These are phyloP conservation scores for Mollisia scopiformis DNA, from an alignment of 2,329 filamentous ascomycete genomes.

Conservation along the genomic window DNA sequence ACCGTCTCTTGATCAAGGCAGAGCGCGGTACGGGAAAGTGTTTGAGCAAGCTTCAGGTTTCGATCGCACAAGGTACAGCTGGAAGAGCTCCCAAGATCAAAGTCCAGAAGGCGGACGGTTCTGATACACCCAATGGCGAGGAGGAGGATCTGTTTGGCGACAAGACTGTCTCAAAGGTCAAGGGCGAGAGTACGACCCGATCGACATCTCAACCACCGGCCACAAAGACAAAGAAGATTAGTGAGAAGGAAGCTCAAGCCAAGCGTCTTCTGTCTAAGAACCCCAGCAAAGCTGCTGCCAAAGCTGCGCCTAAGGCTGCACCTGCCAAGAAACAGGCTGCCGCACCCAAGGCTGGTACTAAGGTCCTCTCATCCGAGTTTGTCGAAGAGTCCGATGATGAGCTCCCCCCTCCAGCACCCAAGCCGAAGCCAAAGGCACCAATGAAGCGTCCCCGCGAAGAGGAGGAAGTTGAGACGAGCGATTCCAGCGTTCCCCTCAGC, in stretches of 20 bases:
- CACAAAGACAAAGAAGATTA: conserved; percentile 59
- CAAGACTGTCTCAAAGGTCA: conserved; percentile 38
- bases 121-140: conserved; percentile 40
- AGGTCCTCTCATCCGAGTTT: conserved; percentile 36
- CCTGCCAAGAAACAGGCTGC: conserved; percentile 23
- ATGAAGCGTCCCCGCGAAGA: conserved; percentile 58
- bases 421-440: conserved; percentile 25
- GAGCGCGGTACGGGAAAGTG: conserved; percentile 63
- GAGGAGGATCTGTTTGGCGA: conserved; percentile 40
- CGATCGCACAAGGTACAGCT: conserved; percentile 56
- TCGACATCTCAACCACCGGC: conserved; percentile 54
- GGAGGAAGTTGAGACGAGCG: conserved; percentile 38
- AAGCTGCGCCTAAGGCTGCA: conserved; percentile 1
- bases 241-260: conserved; percentile 55
- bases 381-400: conserved; percentile 35
- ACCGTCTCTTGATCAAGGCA: conserved; percentile 58
- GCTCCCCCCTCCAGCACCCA: conserved; percentile 32
- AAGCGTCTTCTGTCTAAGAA: conserved; percentile 54
- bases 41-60: conserved; percentile 63
- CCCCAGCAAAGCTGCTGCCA: conserved; percentile 7
- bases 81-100: conserved; percentile 54
- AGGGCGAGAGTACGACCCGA: conserved; percentile 49
- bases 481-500: conserved; percentile 33
- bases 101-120: conserved; percentile 53
- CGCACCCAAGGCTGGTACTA: conserved; percentile 28